Conservation (phyloP, 176 grass and related monocot genomes). For the Avena insularis region DNA sequence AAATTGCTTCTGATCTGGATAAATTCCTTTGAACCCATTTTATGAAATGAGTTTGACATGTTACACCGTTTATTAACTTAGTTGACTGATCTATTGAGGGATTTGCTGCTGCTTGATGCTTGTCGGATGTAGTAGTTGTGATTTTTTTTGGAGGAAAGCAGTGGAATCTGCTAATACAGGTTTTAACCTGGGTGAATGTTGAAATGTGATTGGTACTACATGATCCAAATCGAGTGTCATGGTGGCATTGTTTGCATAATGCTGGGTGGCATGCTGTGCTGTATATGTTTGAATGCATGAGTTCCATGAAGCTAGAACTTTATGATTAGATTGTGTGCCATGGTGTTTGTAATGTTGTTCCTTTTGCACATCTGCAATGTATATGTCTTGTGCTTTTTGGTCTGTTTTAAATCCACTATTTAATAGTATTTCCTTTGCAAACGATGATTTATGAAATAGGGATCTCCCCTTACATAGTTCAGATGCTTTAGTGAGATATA, state of each 20-base stretch:
- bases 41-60: background rate
- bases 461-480: background rate
- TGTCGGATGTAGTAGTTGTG: background rate
- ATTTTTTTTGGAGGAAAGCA: too few species aligned
- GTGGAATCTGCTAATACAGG: background rate
- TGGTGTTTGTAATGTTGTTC: background rate
- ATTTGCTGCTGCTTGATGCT: slow-evolving; percentile 3
- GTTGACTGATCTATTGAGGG: background rate
- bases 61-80: background rate
- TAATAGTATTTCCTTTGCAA: background rate
- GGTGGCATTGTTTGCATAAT: background rate
- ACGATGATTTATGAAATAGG: background rate
- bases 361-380: background rate
- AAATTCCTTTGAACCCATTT: background rate
- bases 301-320: background rate
- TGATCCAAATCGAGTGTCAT: background rate
- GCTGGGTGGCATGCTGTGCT: background rate
- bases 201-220: background rate
- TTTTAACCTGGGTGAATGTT: background rate
- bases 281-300: background rate
- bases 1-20: slow-evolving; percentile 18
- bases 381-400: background rate
- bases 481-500: background rate
- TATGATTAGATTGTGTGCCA: background rate
- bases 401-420: background rate